Evolutionary conservation across 169 alveolate genomes (phyloP), one percentile per base, ranked within the genome.

Genomic region (Eimeria tenella): DNA sequence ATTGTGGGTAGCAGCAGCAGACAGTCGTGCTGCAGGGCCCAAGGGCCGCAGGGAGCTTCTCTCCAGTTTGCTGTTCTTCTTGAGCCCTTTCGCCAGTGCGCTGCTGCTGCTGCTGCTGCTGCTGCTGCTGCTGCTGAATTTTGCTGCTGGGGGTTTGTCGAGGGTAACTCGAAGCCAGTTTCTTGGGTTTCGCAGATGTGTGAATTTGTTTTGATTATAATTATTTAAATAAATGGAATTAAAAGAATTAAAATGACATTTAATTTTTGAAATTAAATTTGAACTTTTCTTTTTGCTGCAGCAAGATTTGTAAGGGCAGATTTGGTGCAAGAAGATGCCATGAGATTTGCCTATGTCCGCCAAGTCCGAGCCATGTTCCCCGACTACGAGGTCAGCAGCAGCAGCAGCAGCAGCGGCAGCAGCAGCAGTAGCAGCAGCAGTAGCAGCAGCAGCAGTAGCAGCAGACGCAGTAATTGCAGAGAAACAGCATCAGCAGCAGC

Each of bases 291-390:
- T n/a, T n/a, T n/a, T n/a, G n/a, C n/a, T n/a, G 52, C 93, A 86
- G 93, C 93, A 15, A 56, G 83, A 7, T 42, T 86, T 9, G 60
- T 86, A n/a, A 60, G 93, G 23, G 93, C 74, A 4, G 93, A 86
- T 25, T 50, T 52, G 83, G 50, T 10, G 52, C 93, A 86, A 21
- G 93, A 86, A 17, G 93, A 86, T 53, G 93, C 65, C 56, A 86
- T 86, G 93, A 31, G 31, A 4, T 86, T 50, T 56, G 11, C 63
- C 49, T 86, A 86, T 68, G 65, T 86, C 70, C 62, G 71, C 55
- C 82, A 62, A 13, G 52, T 86, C 56, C 68, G 83, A 21, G 5
- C 15, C 55, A 5, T 63, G 23, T 86, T 9, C 21, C 83, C 93
- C 13, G 5, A 75, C 42, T 83, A 10, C 4, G 58, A 23, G 77